These are phyloP conservation scores for Millerozyma miso DNA, from an alignment of 805 yeast genomes.

Conservation along the genomic window DNA sequence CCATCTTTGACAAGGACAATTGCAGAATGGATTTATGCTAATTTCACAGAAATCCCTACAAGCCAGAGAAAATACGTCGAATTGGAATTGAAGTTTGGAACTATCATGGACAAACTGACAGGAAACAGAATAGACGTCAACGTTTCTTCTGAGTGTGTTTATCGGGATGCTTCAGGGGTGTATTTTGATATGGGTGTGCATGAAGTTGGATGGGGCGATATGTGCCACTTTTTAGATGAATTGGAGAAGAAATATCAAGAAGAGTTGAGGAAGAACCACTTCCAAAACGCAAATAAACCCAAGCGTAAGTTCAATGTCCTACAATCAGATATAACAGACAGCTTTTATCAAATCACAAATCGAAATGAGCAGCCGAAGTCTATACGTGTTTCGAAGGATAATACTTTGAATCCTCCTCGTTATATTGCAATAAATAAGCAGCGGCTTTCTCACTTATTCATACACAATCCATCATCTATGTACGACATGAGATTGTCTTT, in stretches of 20 bases:
- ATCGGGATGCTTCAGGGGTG: conserved; percentile 52
- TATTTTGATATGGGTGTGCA: conserved; percentile 65
- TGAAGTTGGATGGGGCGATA: conserved; percentile 54
- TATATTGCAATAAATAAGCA: conserved; percentile 70
- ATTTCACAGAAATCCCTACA: conserved; percentile 58
- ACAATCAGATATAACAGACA: conserved; percentile 61
- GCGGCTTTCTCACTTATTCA: conserved; percentile 65
- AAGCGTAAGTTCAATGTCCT: conserved; percentile 54
- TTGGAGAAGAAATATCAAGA: conserved; percentile 49
- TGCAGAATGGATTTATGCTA: conserved; percentile 87
- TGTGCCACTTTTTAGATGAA: conserved; percentile 51
- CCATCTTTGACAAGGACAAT: conserved; percentile 78
- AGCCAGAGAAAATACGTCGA: conserved; percentile 56
- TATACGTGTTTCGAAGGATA: conserved; percentile 64
- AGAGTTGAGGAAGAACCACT: conserved; percentile 20
- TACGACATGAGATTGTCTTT: conserved; percentile 75
- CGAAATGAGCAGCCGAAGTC: conserved; percentile 62
- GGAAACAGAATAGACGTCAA: conserved; percentile 64
- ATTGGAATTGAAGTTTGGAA: conserved; percentile 72
- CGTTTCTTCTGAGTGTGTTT: conserved; percentile 64
- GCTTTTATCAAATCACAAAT: conserved; percentile 56
- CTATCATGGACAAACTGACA: conserved; percentile 57
- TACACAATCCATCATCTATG: conserved; percentile 71
- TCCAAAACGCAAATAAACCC: conserved; percentile 17
- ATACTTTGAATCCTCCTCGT: conserved; percentile 55